These are phyloP conservation scores for Neonectria hederae DNA, from an alignment of 2,329 filamentous ascomycete genomes.

Conservation along the genomic window DNA sequence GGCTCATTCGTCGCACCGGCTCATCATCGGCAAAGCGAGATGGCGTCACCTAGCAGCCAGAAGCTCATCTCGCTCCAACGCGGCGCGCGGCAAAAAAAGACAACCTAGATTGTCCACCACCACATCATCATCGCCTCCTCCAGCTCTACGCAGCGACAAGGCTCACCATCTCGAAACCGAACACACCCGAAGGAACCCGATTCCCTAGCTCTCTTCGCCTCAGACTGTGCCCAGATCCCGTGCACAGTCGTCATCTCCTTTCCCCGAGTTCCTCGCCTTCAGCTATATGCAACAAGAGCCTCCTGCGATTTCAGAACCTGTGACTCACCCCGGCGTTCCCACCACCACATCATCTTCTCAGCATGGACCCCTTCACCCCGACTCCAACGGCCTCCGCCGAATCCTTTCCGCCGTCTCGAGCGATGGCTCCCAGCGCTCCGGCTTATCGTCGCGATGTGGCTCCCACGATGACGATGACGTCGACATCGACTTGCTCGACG, in stretches of 20 bases:
- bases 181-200: conserved; percentile 15
- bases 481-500: conserved; percentile 56
- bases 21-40: conserved; percentile 42
- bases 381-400: conserved; percentile 51
- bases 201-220: conserved; percentile 24
- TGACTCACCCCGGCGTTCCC: conserved; percentile 50
- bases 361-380: conserved; percentile 65
- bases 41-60: conserved; percentile 8
- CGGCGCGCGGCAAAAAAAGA: conserved; percentile 39
- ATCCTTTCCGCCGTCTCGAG: conserved; percentile 46
- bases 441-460: conserved; percentile 40
- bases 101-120: conserved; percentile 34
- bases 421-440: conserved; percentile 50
- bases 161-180: conserved; percentile 20
- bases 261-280: conserved; percentile 48
- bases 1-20: conserved; percentile 33
- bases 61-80: conserved; percentile 30
- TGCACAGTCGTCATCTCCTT: conserved; percentile 59
- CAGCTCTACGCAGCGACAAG: conserved; percentile 32
- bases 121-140: conserved; percentile 18
- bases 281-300: conserved; percentile 74
- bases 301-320: conserved; percentile 56
- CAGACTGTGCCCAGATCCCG: conserved; percentile 61
- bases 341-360: conserved; percentile 53
- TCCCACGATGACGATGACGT: conserved; percentile 50